phyloP scores from a whole-genome alignment of 805 yeast genomes.

The Teunomyces aglyptinius region DNA sequence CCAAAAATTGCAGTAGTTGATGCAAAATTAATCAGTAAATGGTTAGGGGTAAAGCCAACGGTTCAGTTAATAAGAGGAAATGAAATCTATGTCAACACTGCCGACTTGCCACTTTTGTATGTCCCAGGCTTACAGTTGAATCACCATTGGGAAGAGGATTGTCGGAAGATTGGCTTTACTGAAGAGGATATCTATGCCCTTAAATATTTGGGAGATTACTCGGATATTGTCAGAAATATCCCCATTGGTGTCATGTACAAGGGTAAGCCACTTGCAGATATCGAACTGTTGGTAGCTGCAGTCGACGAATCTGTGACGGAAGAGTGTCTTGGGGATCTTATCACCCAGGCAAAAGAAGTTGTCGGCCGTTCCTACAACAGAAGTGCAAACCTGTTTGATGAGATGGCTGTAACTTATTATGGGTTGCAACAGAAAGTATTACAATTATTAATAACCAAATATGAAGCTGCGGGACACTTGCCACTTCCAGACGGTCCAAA shows the following conservation, averaged over 20 bases:
- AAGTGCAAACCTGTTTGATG: not conserved
- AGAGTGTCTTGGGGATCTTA: not conserved
- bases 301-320: conserved; percentile 1
- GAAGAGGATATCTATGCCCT: conserved; percentile 1
- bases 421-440: not conserved
- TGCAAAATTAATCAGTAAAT: conserved; percentile 18
- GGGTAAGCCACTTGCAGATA: conserved; percentile 1
- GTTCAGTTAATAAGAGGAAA: conserved; percentile 20
- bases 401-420: not conserved
- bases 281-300: not conserved
- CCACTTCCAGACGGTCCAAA: conserved; percentile 1
- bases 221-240: conserved; percentile 1
- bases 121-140: conserved; percentile 8
- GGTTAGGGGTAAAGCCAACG: conserved; percentile 28
- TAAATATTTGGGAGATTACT: not conserved
- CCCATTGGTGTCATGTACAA: conserved; percentile 1
- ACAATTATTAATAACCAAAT: not conserved
- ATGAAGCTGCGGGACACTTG: not conserved
- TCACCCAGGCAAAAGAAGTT: not conserved
- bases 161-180: not conserved
- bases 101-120: conserved; percentile 18
- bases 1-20: conserved; percentile 9
- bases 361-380: not conserved
- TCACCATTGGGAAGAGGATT: conserved; percentile 17
- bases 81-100: conserved; percentile 16